These are phyloP conservation scores for Thelephora ganbajun DNA, from an alignment of 768 basidiomycete species.

Conservation along the genomic window DNA sequence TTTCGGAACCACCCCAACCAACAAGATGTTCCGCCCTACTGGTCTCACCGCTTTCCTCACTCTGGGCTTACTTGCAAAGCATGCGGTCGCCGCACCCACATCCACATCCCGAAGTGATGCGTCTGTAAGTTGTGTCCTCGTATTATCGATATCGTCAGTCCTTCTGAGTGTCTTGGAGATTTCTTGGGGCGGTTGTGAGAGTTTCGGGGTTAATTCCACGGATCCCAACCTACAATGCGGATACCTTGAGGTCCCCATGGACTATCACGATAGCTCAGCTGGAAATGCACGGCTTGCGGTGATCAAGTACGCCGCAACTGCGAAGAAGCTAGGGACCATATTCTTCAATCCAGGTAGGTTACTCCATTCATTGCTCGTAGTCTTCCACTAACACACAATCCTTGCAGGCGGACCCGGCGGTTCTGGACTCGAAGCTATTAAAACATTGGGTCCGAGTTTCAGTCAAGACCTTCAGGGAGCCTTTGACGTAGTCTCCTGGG, in stretches of 20 bases:
- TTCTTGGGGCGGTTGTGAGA: too few species aligned
- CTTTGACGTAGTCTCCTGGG: constrained; percentile 7
- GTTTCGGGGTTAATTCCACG: too few species aligned
- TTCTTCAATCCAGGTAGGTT: constrained; percentile 6
- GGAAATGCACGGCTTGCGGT: constrained; percentile 4
- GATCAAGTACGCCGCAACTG: constrained; percentile 4
- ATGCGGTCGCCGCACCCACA: too few species aligned
- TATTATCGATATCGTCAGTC: too few species aligned
- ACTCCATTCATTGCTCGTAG: not conserved
- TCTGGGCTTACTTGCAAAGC: too few species aligned
- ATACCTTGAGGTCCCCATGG: constrained; percentile 5
- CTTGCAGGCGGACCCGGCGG: constrained; percentile 6
- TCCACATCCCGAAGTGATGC: too few species aligned
- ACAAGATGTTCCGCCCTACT: too few species aligned
- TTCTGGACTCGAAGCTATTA: constrained; percentile 4
- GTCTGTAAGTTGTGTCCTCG: too few species aligned
- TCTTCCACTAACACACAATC: not conserved
- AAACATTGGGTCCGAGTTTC: not conserved
- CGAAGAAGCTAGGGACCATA: constrained; percentile 1
- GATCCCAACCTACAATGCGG: constrained; percentile 2
- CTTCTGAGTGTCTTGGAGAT: too few species aligned
- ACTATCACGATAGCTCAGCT: constrained; percentile 6
- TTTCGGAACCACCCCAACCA: too few species aligned
- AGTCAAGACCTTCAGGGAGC: constrained; percentile 4
- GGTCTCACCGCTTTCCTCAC: too few species aligned